These are phyloP conservation scores for Phialophora macrospora DNA, from an alignment of 2,329 filamentous ascomycete species.

Conservation along the genomic window DNA sequence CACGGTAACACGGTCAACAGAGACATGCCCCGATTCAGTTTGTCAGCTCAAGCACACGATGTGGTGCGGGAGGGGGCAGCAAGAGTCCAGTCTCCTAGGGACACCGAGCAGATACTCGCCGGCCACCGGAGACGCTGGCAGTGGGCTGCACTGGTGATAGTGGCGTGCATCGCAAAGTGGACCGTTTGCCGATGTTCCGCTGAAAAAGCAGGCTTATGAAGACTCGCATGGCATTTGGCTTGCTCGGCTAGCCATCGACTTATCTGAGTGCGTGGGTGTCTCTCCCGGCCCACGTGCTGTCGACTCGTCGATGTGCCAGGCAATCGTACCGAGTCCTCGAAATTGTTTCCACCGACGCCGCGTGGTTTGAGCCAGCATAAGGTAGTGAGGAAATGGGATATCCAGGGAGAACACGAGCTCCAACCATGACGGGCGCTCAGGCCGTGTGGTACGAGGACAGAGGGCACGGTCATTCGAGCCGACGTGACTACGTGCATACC, in stretches of 20 bases:
- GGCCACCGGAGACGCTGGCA: background rate
- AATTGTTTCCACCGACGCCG: background rate
- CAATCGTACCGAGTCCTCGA: no score
- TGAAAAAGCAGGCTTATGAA: conserved; percentile 2
- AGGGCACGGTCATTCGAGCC: background rate
- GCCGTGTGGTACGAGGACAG: background rate
- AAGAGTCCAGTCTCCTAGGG: background rate
- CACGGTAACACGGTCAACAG: background rate
- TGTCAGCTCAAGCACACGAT: background rate
- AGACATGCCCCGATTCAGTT: background rate
- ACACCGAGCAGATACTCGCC: background rate
- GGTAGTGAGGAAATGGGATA: background rate
- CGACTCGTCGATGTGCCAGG: no score
- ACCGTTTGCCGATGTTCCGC: conserved; percentile 14
- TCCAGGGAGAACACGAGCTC: background rate
- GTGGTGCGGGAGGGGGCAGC: background rate
- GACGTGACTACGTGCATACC: conserved; percentile 15
- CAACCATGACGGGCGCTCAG: background rate
- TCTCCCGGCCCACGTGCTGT: conserved; percentile 18
- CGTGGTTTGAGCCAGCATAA: background rate
- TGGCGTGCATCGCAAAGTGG: conserved; percentile 8
- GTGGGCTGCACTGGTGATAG: conserved; percentile 4
- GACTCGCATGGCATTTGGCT: conserved; percentile 12
- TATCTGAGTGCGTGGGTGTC: conserved; percentile 6
- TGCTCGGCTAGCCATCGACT: conserved; percentile 20